Evolutionary conservation across 2,329 filamentous ascomycete species (phyloP).

Genomic region (Colletotrichum higginsianum): DNA sequence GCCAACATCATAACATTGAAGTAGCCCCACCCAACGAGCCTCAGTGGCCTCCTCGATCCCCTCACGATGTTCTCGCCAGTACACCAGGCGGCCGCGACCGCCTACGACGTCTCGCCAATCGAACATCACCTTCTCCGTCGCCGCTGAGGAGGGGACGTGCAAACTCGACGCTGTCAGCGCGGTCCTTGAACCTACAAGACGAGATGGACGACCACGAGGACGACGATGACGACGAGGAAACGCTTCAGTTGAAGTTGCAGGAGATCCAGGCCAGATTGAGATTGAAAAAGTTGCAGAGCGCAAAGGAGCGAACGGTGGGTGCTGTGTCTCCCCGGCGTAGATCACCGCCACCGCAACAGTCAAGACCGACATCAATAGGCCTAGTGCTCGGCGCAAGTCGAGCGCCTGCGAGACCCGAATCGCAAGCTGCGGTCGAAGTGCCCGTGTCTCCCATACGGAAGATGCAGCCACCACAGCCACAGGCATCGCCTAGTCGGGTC

Average conservation of each 20-base stretch:
- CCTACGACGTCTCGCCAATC: slow-evolving; percentile 77
- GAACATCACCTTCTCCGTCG: slow-evolving; percentile 78
- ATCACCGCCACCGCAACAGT: slow-evolving; percentile 31
- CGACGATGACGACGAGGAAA: slow-evolving; percentile 95
- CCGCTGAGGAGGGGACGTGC: slow-evolving; percentile 67
- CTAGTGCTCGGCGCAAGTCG: slow-evolving; percentile 47
- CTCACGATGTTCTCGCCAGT: slow-evolving; percentile 74
- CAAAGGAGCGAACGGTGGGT: slow-evolving; percentile 59
- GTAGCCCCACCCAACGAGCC: slow-evolving; percentile 56
- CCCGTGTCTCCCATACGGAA: slow-evolving; percentile 81
- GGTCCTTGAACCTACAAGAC: slow-evolving; percentile 42
- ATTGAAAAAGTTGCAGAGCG: slow-evolving; percentile 86
- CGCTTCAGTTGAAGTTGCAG: slow-evolving; percentile 85
- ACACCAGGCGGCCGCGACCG: slow-evolving; percentile 86
- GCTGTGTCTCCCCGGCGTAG: slow-evolving; percentile 44
- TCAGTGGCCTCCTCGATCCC: slow-evolving; percentile 78
- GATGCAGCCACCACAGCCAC: slow-evolving; percentile 64
- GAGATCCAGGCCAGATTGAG: slow-evolving; percentile 91
- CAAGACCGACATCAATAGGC: slow-evolving; percentile 45
- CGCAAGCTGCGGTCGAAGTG: slow-evolving; percentile 72
- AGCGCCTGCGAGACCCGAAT: slow-evolving; percentile 42
- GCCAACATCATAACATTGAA: slow-evolving; percentile 24
- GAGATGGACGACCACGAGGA: slow-evolving; percentile 64
- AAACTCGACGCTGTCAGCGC: slow-evolving; percentile 47
- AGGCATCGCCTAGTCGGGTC: slow-evolving; percentile 84